Conservation (phyloP, 345 rosid species). For the Rhizophora mangle region DNA sequence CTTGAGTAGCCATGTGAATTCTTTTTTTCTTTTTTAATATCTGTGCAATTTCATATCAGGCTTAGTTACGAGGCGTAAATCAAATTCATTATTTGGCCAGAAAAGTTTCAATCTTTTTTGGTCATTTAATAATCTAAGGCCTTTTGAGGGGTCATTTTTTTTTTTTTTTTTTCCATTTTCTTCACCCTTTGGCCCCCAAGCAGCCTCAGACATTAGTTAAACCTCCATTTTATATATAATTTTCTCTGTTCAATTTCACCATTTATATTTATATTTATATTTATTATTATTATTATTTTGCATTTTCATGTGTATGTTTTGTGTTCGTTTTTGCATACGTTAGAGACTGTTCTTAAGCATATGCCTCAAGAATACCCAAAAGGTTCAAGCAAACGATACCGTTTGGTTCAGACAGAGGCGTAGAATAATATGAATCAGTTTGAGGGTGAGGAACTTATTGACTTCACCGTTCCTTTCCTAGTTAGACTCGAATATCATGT, state of each 20-base stretch:
- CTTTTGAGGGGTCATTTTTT: constrained; percentile 15
- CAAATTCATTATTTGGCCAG: not conserved
- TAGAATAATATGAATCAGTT: constrained; percentile 13
- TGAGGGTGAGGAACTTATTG: constrained; percentile 15
- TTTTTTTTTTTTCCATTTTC: not conserved
- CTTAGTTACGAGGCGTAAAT: constrained; percentile 37
- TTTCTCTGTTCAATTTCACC: not conserved
- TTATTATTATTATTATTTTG: no score
- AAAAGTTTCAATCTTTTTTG: not conserved
- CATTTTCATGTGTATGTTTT: not conserved
- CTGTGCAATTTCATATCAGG: constrained; percentile 21
- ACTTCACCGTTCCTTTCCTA: constrained; percentile 19
- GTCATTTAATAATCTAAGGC: not conserved
- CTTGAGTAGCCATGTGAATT: constrained; percentile 25
- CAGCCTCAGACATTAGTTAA: constrained; percentile 20
- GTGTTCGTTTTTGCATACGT: not conserved
- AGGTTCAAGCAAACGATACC: constrained; percentile 1
- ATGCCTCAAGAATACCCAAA: constrained; percentile 25
- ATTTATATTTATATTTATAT: no score
- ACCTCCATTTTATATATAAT: no score
- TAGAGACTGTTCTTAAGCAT: not conserved
- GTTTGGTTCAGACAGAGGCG: constrained; percentile 36
- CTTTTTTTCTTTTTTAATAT: not conserved
- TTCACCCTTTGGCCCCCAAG: constrained; percentile 19
- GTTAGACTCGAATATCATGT: constrained; percentile 19